Conservation (phyloP, 306 rosid species). For the Elaeagnus macrophylla region DNA sequence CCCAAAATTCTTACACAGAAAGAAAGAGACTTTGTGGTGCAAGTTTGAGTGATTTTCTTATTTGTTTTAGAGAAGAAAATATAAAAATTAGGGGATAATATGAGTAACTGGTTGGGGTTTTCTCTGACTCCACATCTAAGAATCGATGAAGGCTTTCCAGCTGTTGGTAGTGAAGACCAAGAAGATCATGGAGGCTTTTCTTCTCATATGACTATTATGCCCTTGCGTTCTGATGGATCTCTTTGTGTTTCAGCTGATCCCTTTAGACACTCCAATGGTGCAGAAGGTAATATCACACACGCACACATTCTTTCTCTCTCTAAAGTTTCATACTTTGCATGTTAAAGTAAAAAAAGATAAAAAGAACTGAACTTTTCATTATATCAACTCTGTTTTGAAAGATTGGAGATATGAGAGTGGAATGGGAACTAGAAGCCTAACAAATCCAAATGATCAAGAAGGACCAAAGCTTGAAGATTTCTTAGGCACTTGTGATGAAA, state of each 20-base stretch:
- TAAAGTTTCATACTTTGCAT: slow-evolving; percentile 1
- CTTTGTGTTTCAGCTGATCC: slow-evolving; percentile 66
- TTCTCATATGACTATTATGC: slow-evolving; percentile 59
- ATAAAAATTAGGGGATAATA: slow-evolving; percentile 18
- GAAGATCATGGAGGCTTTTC: slow-evolving; percentile 26
- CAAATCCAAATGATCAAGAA: slow-evolving; percentile 31
- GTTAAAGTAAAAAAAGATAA: not conserved
- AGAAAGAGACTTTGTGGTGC: slow-evolving; percentile 27
- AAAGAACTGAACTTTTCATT: not conserved
- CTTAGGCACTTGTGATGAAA: slow-evolving; percentile 58
- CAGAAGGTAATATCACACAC: slow-evolving; percentile 42
- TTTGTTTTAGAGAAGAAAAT: slow-evolving; percentile 18
- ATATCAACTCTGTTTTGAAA: not conserved
- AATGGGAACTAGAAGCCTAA: slow-evolving; percentile 28
- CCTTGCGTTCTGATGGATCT: slow-evolving; percentile 86
- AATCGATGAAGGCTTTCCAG: slow-evolving; percentile 48
- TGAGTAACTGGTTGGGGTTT: slow-evolving; percentile 92
- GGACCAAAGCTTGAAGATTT: slow-evolving; percentile 95
- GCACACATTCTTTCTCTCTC: not conserved
- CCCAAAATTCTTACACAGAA: not conserved
- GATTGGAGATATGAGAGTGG: slow-evolving; percentile 78
- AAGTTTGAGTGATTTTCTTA: slow-evolving; percentile 6
- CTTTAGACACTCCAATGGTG: slow-evolving; percentile 29
- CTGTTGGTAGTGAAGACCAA: slow-evolving; percentile 35
- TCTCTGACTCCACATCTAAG: slow-evolving; percentile 89